Conservation (phyloP, 176 grass and related monocot species). For the Oryza australiensis region DNA sequence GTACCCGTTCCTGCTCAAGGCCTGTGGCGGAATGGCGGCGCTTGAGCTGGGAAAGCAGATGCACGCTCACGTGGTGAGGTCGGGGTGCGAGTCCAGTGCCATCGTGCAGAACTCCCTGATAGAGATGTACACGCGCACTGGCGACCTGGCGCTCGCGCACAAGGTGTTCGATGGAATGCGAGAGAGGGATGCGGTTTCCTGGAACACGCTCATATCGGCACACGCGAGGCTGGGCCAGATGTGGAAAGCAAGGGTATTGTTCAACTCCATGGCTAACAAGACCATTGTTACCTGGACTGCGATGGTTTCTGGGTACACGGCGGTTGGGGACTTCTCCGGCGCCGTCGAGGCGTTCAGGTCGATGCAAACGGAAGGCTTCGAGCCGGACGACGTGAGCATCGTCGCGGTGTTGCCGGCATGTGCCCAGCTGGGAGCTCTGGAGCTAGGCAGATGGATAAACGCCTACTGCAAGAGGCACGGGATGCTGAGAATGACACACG, state of each 20-base stretch:
- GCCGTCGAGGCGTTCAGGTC: conserved; percentile 43
- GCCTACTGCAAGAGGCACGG: conserved; percentile 51
- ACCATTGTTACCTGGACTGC: conserved; percentile 67
- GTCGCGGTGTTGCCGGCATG: conserved; percentile 63
- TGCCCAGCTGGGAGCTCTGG: conserved; percentile 59
- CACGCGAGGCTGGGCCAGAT: conserved; percentile 52
- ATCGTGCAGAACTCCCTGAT: conserved; percentile 65
- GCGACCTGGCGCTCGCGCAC: conserved; percentile 31
- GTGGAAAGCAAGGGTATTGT: conserved; percentile 45
- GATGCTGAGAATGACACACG: conserved; percentile 40
- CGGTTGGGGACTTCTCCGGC: conserved; percentile 22
- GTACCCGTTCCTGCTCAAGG: conserved; percentile 72
- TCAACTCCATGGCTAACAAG: conserved; percentile 53
- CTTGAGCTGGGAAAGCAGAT: conserved; percentile 44
- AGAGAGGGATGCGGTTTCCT: conserved; percentile 50
- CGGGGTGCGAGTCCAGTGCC: conserved; percentile 40
- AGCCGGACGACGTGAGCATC: conserved; percentile 60
- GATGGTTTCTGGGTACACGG: conserved; percentile 56
- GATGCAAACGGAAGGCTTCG: conserved; percentile 62
- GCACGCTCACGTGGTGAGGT: conserved; percentile 50
- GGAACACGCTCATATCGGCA: conserved; percentile 72
- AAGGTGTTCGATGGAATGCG: conserved; percentile 61
- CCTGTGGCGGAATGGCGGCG: conserved; percentile 34
- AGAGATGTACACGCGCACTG: conserved; percentile 55
- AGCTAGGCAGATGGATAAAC: conserved; percentile 63